These are phyloP conservation scores for Vachellia pachyceras DNA, from an alignment of 306 rosid species.

Conservation along the genomic window DNA sequence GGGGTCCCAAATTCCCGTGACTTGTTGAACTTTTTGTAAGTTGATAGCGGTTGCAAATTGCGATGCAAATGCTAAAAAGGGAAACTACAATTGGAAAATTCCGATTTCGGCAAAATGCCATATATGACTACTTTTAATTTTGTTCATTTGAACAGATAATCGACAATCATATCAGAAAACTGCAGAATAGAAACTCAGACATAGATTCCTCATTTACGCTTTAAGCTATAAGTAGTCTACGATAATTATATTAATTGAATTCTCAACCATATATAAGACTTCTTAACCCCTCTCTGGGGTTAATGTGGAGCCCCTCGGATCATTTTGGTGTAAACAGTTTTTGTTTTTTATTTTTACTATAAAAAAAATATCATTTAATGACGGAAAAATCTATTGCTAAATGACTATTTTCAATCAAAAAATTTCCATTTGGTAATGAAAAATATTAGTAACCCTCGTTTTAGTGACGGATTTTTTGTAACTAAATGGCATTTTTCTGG, in stretches of 20 bases:
- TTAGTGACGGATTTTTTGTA: too few relatives aligned
- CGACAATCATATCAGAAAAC: slow-evolving; percentile 18
- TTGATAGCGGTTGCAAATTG: background rate
- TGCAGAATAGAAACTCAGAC: background rate
- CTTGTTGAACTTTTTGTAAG: background rate
- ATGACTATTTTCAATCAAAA: too few relatives aligned
- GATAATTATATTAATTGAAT: too few relatives aligned
- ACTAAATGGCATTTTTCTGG: too few relatives aligned
- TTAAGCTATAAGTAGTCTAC: background rate
- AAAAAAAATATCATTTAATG: too few relatives aligned
- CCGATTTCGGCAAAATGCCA: background rate
- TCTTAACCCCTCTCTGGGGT: background rate
- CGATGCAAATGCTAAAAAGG: background rate
- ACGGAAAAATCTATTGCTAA: too few relatives aligned
- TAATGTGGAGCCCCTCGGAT: background rate
- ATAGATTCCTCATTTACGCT: slow-evolving; percentile 7
- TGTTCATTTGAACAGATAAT: background rate
- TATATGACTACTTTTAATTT: background rate
- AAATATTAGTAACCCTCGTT: too few relatives aligned
- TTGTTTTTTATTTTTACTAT: too few relatives aligned
- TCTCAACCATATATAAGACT: background rate
- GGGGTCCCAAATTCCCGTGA: background rate
- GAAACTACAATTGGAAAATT: background rate
- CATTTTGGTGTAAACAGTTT: background rate
- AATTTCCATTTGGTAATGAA: too few relatives aligned